Base-by-base conservation (phyloP, 1,284 basidiomycete genomes). In the Microbotryum scabiosae region DNA sequence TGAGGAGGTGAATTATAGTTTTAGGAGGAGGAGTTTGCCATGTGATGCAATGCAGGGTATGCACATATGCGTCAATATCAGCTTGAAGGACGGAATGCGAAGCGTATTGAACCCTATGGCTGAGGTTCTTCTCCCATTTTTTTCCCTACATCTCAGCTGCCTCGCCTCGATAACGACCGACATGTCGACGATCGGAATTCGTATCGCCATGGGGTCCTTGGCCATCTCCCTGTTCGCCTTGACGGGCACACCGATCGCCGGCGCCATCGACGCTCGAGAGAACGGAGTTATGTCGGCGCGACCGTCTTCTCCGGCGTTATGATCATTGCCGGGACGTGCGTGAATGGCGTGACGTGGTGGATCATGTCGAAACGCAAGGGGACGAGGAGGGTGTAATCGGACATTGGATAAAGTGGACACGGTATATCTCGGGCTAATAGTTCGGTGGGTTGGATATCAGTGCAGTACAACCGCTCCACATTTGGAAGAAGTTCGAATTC, bases 211-310 rank as follows among this genome's bases (percentile, higher is more conserved):
- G 41, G 63, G 63, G 20, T 71, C 71, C 63, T 57, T 74, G 14
- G 47, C 69, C 30, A 62, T 70, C 10, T 71, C 70, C 0, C 21
- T 74, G n/a, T 66, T 70, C 1, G 72, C 69, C 1, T 63, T 76
- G 10, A 68, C 70, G 23, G 74, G 74, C 0, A 73, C 74, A 2
- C 74, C 74, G 0, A 74, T 75, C 60, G 69, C 70, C 1, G 75
- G 75, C n/a, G 74, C 74, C 0, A 63, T 76, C 23, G 61, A 75
- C 14, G 56, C 67, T 14, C 47, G 47, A 8, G 69, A 72, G 28
- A 30, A 52, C 43, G 72, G 2, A 69, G 67, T 18, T 70, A 70
- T 56, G 64, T 66, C 9, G 59, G 59, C 14, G 71, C 73, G 1
- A 64, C 70, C 25, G 55, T 66, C 43, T 71, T 63, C 61, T 60